These are phyloP conservation scores for Aspergillus versicolor DNA, from an alignment of 2,329 filamentous ascomycete genomes.

Conservation along the genomic window DNA sequence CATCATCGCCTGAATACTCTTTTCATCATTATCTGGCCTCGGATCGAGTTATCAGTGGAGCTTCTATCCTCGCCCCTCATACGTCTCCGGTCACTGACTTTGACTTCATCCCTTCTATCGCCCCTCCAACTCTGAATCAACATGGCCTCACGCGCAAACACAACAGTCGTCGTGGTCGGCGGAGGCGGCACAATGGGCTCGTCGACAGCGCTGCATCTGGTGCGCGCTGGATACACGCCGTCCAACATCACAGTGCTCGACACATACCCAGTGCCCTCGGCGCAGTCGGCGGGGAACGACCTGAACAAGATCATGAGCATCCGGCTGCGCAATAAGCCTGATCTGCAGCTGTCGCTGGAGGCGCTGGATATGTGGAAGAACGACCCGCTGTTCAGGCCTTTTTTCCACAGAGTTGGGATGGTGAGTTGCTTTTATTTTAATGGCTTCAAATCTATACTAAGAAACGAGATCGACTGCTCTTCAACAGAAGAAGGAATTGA, in stretches of 20 bases:
- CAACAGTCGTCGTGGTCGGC: conserved; percentile 46
- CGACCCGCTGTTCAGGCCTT: conserved; percentile 46
- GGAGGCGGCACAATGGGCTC: conserved; percentile 47
- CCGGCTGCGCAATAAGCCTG: conserved; percentile 34
- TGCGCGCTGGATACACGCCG: conserved; percentile 42
- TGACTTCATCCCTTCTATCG: not conserved
- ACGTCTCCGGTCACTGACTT: not conserved
- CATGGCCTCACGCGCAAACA: not conserved
- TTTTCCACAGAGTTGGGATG: conserved; percentile 47
- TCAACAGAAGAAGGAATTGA: conserved; percentile 27
- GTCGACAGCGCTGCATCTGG: conserved; percentile 49
- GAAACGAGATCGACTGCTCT: conserved; percentile 32
- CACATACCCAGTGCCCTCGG: conserved; percentile 47
- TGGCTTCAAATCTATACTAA: no score
- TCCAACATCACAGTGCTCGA: conserved; percentile 49
- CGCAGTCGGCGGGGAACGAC: conserved; percentile 49
- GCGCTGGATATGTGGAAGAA: conserved; percentile 43
- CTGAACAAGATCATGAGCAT: conserved; percentile 46
- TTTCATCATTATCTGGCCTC: no score
- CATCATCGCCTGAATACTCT: no score
- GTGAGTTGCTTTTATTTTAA: no score
- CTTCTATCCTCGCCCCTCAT: not conserved
- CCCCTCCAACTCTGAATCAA: conserved; percentile 3
- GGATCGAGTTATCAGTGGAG: not conserved
- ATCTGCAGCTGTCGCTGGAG: conserved; percentile 23